These are phyloP conservation scores for Plasmopara viticola DNA, from an alignment of 352 stramenopile genomes.

Conservation along the genomic window DNA sequence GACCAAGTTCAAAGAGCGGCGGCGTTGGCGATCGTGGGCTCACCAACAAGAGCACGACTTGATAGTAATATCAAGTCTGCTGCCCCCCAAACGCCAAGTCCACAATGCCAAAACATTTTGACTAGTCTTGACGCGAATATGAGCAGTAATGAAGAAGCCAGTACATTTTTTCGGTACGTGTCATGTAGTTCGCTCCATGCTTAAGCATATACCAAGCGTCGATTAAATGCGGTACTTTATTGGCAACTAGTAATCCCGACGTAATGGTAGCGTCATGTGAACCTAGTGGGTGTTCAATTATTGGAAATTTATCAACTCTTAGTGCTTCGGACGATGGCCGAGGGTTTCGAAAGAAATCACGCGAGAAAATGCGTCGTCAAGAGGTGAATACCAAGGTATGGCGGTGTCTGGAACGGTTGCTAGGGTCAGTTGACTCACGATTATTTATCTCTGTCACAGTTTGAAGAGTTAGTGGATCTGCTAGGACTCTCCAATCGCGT, in stretches of 20 bases:
- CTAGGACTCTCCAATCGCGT: constrained; percentile 70
- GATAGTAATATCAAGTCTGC: constrained; percentile 23
- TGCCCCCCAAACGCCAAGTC: constrained; percentile 11
- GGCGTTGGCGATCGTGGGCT: constrained; percentile 3
- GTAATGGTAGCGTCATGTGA: constrained; percentile 39
- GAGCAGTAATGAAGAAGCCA: constrained; percentile 12
- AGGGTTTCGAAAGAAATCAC: constrained; percentile 66
- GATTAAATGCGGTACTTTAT: constrained; percentile 30
- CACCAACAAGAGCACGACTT: constrained; percentile 6
- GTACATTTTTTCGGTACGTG: constrained; percentile 37
- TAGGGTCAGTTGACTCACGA: constrained; percentile 3
- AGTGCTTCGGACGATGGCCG: constrained; percentile 45
- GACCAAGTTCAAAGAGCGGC: constrained; percentile 26
- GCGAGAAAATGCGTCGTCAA: constrained; percentile 72
- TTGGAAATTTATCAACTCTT: constrained; percentile 17
- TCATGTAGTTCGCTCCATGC: constrained; percentile 4
- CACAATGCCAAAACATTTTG: constrained; percentile 37
- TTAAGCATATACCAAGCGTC: neutral
- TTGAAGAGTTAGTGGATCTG: constrained; percentile 64
- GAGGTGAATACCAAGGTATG: constrained; percentile 75
- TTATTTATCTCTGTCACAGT: constrained; percentile 25
- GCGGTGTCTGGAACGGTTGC: neutral
- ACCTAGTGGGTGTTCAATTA: constrained; percentile 45
- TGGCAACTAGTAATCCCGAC: constrained; percentile 22
- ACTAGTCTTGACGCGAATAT: constrained; percentile 27